Percentiles rank a stretch among this genome's conserved stretches.
Evolutionary conservation across 305 asterid species (phyloP).

Genomic region (Euphrasia arctica): DNA sequence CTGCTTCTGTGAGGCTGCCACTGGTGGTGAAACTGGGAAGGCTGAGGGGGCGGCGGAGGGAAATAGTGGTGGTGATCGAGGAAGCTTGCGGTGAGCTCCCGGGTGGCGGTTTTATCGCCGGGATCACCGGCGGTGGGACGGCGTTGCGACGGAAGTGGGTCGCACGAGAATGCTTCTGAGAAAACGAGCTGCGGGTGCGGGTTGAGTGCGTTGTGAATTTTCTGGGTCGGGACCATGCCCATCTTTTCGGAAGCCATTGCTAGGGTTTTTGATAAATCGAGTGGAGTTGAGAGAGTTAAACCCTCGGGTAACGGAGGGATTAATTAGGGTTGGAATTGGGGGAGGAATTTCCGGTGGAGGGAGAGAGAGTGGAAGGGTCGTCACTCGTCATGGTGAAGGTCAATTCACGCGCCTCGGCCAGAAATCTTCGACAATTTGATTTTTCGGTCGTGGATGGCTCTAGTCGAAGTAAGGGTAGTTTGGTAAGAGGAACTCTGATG

Average conservation of each 20-base stretch:
- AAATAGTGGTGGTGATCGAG: conserved; percentile 55
- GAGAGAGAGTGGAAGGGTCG: not conserved
- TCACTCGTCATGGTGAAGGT: not conserved
- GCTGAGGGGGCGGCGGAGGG: conserved; percentile 33
- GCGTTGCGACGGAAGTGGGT: conserved; percentile 40
- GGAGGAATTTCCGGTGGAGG: conserved; percentile 1
- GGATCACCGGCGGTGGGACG: conserved; percentile 30
- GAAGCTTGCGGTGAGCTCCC: conserved; percentile 70
- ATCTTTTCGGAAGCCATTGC: conserved; percentile 38
- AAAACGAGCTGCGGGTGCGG: conserved; percentile 55
- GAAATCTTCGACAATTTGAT: too few relatives aligned
- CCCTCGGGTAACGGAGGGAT: not conserved
- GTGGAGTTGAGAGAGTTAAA: conserved; percentile 17
- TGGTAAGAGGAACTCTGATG: too few relatives aligned
- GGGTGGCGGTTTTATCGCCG: conserved; percentile 41
- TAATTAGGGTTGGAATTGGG: conserved; percentile 22
- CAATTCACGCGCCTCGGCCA: too few relatives aligned
- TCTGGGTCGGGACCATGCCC: conserved; percentile 10
- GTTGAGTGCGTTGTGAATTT: too few relatives aligned
- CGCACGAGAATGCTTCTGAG: conserved; percentile 44
- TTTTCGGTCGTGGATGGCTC: too few relatives aligned
- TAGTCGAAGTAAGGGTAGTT: too few relatives aligned
- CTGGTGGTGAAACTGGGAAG: conserved; percentile 42
- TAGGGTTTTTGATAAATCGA: conserved; percentile 62
- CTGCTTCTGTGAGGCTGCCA: conserved; percentile 49